Evolutionary conservation across 169 alveolate genomes (phyloP), one percentile per base, ranked within the genome.

Genomic region (Eimeria mitis): DNA sequence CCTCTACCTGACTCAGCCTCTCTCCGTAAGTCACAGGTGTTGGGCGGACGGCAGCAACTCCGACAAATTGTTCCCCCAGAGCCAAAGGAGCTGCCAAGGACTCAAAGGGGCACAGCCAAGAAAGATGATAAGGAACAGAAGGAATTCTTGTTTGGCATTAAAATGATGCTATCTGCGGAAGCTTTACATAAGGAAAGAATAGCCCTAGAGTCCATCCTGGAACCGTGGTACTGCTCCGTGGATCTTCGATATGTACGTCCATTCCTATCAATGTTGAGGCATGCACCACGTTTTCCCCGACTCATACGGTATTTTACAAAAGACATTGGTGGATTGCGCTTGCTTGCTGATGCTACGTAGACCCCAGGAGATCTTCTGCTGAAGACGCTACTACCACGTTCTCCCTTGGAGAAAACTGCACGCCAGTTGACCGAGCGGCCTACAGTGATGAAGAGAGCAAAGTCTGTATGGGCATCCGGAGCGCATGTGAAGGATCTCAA

Each of bases 211-310:
- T 87, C 92, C 28, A 37, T 63, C 81, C 34, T 87, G 44, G 92
- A 87, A 42, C 92, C 92, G 14, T 87, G 92, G 83, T 11, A 40
- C n/a, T 87, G 92, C 92, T 34, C 83, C 19, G 34, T 87, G 68
- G 73, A 63, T 61, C 31, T 87, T 63, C 78, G 81, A 87, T 87
- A 87, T 21, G 92, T 87, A 87, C 88, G 88, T 78, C 31, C 83
- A 37, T 56, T 73, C 34, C 34, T 14, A 73, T 34, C 31, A 54
- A 34, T 40, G 56, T 40, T 40, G 37, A 73, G 83, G 54, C 54
- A 40, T 52, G 83, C 56, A 19, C 6, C 54, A 16, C 11, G 56
- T 7, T n/a, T 37, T 2, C 34, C n/a, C 11, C 1, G 54, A 73
- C 6, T 0, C 6, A 16, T 40, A 9, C 4, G 56, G 7, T 9